phyloP scores from a whole-genome alignment of 352 stramenopile species.

The Phytopythium aichiense region DNA sequence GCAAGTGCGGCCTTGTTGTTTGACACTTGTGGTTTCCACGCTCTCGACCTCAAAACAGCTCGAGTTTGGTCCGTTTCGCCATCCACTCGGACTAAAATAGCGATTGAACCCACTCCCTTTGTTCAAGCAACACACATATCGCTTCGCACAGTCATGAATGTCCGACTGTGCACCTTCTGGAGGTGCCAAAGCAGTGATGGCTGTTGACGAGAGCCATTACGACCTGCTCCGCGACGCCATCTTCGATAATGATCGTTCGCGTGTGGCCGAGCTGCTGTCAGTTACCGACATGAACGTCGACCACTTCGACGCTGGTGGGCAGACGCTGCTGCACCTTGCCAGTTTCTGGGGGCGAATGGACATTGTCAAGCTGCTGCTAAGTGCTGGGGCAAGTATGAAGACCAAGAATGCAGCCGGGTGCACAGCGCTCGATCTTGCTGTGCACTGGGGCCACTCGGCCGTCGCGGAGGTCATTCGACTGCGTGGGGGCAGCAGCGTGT shows the following conservation, averaged over 20 bases:
- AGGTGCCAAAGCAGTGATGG: neutral
- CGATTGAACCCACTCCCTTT: too few relatives aligned
- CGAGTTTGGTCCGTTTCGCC: neutral
- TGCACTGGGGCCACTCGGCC: constrained; percentile 68
- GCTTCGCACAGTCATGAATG: neutral
- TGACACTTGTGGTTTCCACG: too few relatives aligned
- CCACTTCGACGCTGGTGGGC: constrained; percentile 64
- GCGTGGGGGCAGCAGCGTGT: constrained; percentile 56
- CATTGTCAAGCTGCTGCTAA: constrained; percentile 54
- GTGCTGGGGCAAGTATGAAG: constrained; percentile 58
- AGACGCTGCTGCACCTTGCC: constrained; percentile 70
- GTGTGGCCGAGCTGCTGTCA: constrained; percentile 38
- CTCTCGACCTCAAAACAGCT: neutral
- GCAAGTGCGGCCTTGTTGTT: neutral
- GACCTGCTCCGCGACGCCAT: constrained; percentile 68
- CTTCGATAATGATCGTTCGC: constrained; percentile 56
- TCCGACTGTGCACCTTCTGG: neutral
- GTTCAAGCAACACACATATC: neutral
- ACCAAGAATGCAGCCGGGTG: constrained; percentile 67
- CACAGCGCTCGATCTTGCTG: constrained; percentile 65
- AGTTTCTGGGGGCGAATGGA: constrained; percentile 73
- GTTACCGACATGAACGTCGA: constrained; percentile 47
- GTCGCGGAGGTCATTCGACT: constrained; percentile 67
- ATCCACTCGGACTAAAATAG: constrained; percentile 2
- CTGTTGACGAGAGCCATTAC: constrained; percentile 40